phyloP scores from a whole-genome alignment of 768 basidiomycete genomes.

The Gymnopilus junonius region DNA sequence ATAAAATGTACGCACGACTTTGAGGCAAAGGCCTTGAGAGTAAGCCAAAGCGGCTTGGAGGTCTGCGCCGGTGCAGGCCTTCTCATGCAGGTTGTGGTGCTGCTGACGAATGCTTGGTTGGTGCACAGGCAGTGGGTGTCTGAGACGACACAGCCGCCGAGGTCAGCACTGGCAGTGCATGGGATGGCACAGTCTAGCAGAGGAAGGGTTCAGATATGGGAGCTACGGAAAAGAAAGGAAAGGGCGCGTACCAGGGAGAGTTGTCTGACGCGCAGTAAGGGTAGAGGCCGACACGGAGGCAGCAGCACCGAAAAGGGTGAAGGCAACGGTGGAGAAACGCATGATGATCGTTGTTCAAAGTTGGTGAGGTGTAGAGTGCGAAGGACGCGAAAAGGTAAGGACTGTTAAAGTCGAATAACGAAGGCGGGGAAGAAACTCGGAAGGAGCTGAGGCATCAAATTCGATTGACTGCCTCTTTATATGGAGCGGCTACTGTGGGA shows the following conservation, averaged over 20 bases:
- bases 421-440: constrained; percentile 29
- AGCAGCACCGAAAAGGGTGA: constrained; percentile 44
- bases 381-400: constrained; percentile 11
- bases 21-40: constrained; percentile 47
- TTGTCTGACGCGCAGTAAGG: constrained; percentile 38
- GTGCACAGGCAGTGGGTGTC: constrained; percentile 67
- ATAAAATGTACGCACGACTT: constrained; percentile 48
- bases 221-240: background rate
- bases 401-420: constrained; percentile 16
- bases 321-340: constrained; percentile 52
- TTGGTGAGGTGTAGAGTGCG: constrained; percentile 26
- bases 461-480: constrained; percentile 20
- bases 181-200: constrained; percentile 51
- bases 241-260: constrained; percentile 37
- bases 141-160: constrained; percentile 46
- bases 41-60: constrained; percentile 43
- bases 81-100: constrained; percentile 53
- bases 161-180: constrained; percentile 51
- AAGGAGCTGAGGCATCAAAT: constrained; percentile 21
- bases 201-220: background rate
- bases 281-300: constrained; percentile 41
- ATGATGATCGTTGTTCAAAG: constrained; percentile 39
- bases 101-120: constrained; percentile 45
- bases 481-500: constrained; percentile 3
- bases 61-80: constrained; percentile 51